Evolutionary conservation across 768 basidiomycete genomes (phyloP), one percentile per base, ranked within the genome.

Genomic region (Hysterangium stoloniferum): DNA sequence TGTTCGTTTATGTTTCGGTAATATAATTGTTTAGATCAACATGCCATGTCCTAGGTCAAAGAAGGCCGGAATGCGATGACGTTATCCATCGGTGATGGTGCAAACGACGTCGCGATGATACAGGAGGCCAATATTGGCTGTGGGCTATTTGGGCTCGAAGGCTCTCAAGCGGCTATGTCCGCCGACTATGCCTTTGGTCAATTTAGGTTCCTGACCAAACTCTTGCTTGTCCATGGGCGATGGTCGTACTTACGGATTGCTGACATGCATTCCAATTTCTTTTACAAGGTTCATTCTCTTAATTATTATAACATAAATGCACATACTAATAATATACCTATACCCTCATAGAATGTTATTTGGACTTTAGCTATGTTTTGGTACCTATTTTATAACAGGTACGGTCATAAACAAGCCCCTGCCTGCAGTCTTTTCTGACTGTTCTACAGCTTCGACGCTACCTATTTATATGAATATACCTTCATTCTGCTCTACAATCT

Each of bases 51-150:
- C 4, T 54, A 89, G 89, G 90, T 97, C 64, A 97, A 97, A 60
- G 92, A 97, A 58, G 95, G 95, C 8, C 80, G 86, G 41, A 84
- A 90, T 44, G 93, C 93, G 0, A 96, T 97, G 95, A 95, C 94
- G 1, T 66, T 98, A 25, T 88, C 94, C 0, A 98, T 99, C 48
- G 95, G 95, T 8, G 95, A 98, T 59, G 92, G 91, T 48, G 95
- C 95, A 13, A 98, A 98, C 61, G 95, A 98, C 61, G 95, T 98
- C 20, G 93, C 94, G 5, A 98, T 98, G 95, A 98, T 98, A 52
- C 95, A 98, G 63, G 95, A 95, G 61, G 95, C 95, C n/a, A 93
- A 98, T 64, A 85, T 98, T 57, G 95, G 95, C 3, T 90, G 93
- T 61, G 95, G 95, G 19, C 71, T 98, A 24, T 79, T 90, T 58